Evolutionary conservation across 129 eudicot genomes (phyloP).

Genomic region (Gnaphalium uliginosum): DNA sequence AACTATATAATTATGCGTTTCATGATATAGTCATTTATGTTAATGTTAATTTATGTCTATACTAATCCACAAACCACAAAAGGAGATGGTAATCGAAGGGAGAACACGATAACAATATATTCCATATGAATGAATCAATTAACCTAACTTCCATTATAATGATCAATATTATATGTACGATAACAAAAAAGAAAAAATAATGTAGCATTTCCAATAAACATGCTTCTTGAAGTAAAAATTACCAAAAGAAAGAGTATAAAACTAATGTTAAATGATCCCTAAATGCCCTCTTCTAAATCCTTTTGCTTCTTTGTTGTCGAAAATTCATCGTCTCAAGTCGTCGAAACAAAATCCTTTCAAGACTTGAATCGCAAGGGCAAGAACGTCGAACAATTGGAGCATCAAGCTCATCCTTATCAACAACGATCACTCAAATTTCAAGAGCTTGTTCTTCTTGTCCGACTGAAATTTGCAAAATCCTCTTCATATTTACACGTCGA

Average conservation of each 20-base stretch:
- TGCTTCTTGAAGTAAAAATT: conserved; percentile 20
- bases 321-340: not conserved
- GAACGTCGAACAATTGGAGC: too few species aligned
- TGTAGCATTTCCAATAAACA: not conserved
- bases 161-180: conserved; percentile 24
- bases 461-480: too few species aligned
- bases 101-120: not conserved
- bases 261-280: not conserved
- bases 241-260: not conserved
- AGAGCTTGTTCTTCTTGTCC: too few species aligned
- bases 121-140: conserved; percentile 6
- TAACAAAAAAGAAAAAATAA: not conserved
- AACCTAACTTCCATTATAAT: conserved; percentile 18
- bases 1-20: too few species aligned
- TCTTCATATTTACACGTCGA: conserved; percentile 17
- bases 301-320: not conserved
- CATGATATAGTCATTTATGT: too few species aligned
- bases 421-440: too few species aligned
- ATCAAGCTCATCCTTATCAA: too few species aligned
- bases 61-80: not conserved
- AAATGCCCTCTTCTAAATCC: conserved; percentile 18
- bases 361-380: too few species aligned
- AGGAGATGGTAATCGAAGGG: not conserved
- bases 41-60: not conserved
- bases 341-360: not conserved